Evolutionary conservation across 106 monocot genomes (phyloP), one percentile per base, ranked within the genome.

Genomic region (Dendrobium huoshanense): DNA sequence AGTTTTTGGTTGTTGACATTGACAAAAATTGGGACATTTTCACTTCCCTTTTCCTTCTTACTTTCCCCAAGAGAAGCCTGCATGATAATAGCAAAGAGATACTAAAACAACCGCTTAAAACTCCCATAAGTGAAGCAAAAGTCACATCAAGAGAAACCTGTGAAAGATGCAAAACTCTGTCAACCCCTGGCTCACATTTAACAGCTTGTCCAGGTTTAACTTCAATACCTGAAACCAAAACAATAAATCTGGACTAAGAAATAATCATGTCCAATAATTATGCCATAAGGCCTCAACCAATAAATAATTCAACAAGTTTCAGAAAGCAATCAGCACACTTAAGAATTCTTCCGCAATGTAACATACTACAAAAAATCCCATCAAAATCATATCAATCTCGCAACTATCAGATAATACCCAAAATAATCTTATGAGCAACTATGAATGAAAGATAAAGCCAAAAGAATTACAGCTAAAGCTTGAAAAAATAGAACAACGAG

Each of bases 11-110:
- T 87, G 75, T 86, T 70, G 56, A 87, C 20, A 33, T 82, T 84
- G 20, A 90, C 82, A 87, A 78, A 90, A 22, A 92, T n/a, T 6
- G 75, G 73, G 17, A 89, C 73, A 55, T 79, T 81, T 56, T 87
- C 90, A 77, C 44, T 77, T 20, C 49, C 85, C 51, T 87, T 87
- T 9, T 79, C 84, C 55, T 91, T 87, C 6, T 84, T 87, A 24
- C 31, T 22, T 41, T 89, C 86, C 19, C 88, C 90, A 45, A 95
- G 77, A 0, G 88, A 67, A 49, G 84, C 89, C 92, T 90, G 41
- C 70, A 87, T 0, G 16, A 67, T 29, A 61, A 77, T 9, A 6
- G 41, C 41, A 75, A n/a, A 33, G 6, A 29, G 7, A 8, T 13
- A 37, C 9, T 51, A 47, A 17, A 49, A 25, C 11, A 76, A 75